Evolutionary conservation across 2,329 filamentous ascomycete species (phyloP), one percentile per base, ranked within the genome.

Genomic region (Claviceps paspali): DNA sequence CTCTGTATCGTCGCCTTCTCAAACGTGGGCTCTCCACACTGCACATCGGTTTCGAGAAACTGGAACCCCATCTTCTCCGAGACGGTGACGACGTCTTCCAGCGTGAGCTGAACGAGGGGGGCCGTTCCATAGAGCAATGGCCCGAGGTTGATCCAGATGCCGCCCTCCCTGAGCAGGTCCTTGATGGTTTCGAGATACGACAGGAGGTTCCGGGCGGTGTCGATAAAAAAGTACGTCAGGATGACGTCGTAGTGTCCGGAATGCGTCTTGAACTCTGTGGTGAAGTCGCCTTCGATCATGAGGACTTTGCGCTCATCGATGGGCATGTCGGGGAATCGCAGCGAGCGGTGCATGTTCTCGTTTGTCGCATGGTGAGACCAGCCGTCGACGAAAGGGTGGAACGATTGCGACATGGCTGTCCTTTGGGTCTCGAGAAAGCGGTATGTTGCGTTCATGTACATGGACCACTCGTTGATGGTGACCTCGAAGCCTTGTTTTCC

Each of bases 161-260:
- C 70, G 0, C 67, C 68, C 0, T 51, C 47, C 30, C 54, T 60
- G 3, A 76, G 55, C 0, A 70, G 45, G 0, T 49, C 49, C 35
- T 65, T 56, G 30, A 73, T 73, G 0, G 62, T 70, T 26, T 74
- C 67, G 5, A 75, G 55, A 41, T 75, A 76, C 0, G 47, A 53
- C 48, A 73, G 58, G 1, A 73, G 49, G 38, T 75, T 75, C 1
- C 68, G 61, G 0, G 71, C 70, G 0, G 70, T 76, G 46, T 76
- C 71, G 43, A 76, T 73, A 52, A 76, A 75, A 52, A 74, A 76
- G 30, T 73, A 62, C 0, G 71, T 73, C 0, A 73, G 50, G 0
- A 76, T 51, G 1, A 62, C 55, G 37, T 75, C 69, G 47, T 60
- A 74, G 4, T 45, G 35, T 1, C 47, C 46, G 0, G 43, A 35